Percentiles rank a stretch among this genome's conserved stretches.
Conservation (phyloP, 768 basidiomycete species). For the Agrocybe pediades region DNA sequence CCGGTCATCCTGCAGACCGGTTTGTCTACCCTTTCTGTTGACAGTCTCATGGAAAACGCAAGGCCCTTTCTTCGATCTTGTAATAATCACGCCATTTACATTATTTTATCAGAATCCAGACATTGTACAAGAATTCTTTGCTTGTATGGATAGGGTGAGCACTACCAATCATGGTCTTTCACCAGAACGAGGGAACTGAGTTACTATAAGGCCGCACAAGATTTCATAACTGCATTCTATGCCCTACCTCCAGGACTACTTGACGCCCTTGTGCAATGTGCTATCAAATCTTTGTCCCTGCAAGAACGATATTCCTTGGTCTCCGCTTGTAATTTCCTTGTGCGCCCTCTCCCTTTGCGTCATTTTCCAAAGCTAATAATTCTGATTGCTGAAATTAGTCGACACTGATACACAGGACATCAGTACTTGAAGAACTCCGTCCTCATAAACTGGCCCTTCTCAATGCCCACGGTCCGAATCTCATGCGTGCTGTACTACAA, state of each 20-base stretch:
- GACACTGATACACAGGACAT: constrained; percentile 66
- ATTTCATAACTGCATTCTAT: constrained; percentile 64
- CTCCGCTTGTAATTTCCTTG: constrained; percentile 80
- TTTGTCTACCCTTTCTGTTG: constrained; percentile 51
- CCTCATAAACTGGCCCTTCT: constrained; percentile 43
- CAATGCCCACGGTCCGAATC: constrained; percentile 58
- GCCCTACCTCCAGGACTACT: constrained; percentile 63
- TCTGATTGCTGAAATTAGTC: constrained; percentile 39
- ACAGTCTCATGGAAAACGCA: constrained; percentile 73
- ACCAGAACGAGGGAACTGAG: constrained; percentile 17
- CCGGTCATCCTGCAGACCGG: constrained; percentile 62
- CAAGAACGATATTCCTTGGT: constrained; percentile 89
- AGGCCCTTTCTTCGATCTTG: constrained; percentile 21
- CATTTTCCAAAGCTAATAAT: not conserved
- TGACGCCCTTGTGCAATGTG: constrained; percentile 70
- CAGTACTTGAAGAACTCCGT: constrained; percentile 61
- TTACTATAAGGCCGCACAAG: constrained; percentile 46
- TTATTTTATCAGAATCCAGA: constrained; percentile 73
- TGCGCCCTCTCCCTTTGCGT: constrained; percentile 35
- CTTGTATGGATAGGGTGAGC: constrained; percentile 74
- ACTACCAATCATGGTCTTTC: not conserved
- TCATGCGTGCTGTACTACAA: constrained; percentile 72
- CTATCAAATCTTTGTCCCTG: constrained; percentile 63
- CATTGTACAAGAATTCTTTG: constrained; percentile 87
- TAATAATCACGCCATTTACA: not conserved